Percentiles rank a stretch among this genome's conserved stretches.
These are phyloP conservation scores for Parathielavia appendiculata DNA, from an alignment of 495 filamentous ascomycete species.

Conservation along the genomic window DNA sequence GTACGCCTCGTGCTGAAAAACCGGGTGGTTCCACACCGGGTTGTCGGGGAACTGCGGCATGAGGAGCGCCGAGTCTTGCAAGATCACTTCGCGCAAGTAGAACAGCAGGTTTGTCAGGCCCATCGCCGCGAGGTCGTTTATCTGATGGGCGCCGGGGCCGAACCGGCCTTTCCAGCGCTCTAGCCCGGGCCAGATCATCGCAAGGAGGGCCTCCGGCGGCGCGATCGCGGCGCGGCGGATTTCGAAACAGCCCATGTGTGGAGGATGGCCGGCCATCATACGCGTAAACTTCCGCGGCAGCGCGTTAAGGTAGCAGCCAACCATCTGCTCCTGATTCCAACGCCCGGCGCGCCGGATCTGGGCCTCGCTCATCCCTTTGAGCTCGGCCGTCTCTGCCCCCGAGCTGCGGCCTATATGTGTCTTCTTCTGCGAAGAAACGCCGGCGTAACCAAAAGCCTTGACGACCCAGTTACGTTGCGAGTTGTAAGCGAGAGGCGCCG, in stretches of 20 bases:
- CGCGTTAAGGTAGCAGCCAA: slow-evolving; percentile 1
- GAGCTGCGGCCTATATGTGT: neutral
- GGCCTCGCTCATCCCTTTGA: neutral
- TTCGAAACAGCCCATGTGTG: neutral
- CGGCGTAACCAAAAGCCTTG: neutral
- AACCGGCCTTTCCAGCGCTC: neutral
- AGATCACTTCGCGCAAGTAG: neutral
- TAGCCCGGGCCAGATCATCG: neutral
- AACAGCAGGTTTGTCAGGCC: neutral
- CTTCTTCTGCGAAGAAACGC: neutral
- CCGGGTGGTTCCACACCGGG: neutral
- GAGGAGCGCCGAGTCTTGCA: neutral
- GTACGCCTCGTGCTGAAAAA: neutral
- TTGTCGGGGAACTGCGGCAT: neutral
- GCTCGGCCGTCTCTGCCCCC: neutral
- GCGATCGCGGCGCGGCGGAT: neutral
- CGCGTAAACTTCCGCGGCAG: neutral
- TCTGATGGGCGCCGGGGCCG: neutral
- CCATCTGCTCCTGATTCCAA: slow-evolving; percentile 1
- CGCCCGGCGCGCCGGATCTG: neutral
- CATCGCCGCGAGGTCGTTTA: neutral
- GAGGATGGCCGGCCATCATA: neutral
- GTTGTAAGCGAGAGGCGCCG: neutral
- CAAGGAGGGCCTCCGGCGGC: neutral
- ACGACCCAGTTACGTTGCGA: neutral